phyloP scores from a whole-genome alignment of 2,329 filamentous ascomycete genomes.

The Ciborinia camelliae region DNA sequence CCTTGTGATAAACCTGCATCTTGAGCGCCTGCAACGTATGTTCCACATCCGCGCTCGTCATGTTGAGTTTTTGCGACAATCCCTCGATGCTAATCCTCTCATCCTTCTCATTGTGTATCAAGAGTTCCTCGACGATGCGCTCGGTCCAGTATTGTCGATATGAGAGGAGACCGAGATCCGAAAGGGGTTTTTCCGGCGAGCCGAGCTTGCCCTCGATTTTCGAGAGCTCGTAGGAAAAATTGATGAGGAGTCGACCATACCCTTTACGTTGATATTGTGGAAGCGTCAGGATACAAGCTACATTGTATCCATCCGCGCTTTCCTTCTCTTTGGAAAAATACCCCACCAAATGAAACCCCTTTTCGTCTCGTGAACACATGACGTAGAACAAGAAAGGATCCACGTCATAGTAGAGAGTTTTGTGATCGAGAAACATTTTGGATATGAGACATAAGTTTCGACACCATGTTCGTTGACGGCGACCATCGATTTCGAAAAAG shows the following conservation, averaged over 20 bases:
- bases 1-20: conserved; percentile 94
- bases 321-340: conserved; percentile 99
- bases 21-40: conserved; percentile 91
- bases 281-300: conserved; percentile 94
- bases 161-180: conserved; percentile 85
- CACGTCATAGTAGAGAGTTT: conserved; percentile 99
- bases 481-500: conserved; percentile 96
- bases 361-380: conserved; percentile 85
- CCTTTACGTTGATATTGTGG: conserved; percentile 96
- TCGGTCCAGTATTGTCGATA: conserved; percentile 99
- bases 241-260: conserved; percentile 88
- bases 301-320: conserved; percentile 92
- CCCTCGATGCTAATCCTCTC: conserved; percentile 81
- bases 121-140: conserved; percentile 82
- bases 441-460: conserved; percentile 91
- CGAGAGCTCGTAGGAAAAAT: conserved; percentile 95
- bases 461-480: conserved; percentile 92
- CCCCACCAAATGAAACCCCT: conserved; percentile 94
- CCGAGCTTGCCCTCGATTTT: conserved; percentile 94
- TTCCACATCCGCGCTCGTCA: conserved; percentile 97
- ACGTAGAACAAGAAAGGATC: conserved; percentile 98
- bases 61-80: conserved; percentile 73
- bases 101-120: conserved; percentile 65
- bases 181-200: conserved; percentile 93
- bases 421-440: conserved; percentile 96